Conservation (phyloP, 2,329 filamentous ascomycete species). For the Coniochaeta ligniaria region DNA sequence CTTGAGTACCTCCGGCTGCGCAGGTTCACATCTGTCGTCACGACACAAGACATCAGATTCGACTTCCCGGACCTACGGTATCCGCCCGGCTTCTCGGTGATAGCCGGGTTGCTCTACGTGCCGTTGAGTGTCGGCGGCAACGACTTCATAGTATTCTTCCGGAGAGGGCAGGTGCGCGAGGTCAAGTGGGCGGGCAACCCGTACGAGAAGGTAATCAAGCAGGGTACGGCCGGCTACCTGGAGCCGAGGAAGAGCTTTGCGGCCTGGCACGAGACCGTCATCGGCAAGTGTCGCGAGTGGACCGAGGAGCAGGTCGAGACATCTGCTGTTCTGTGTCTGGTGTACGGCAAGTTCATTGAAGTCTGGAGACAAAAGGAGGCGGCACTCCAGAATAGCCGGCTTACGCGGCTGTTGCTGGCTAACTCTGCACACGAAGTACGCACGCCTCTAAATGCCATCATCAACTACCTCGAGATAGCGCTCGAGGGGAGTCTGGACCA, state of each 20-base stretch:
- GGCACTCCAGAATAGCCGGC: constrained; percentile 71
- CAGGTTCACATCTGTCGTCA: constrained; percentile 65
- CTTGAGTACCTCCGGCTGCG: constrained; percentile 78
- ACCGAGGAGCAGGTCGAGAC: constrained; percentile 84
- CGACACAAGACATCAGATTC: constrained; percentile 65
- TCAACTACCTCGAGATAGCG: constrained; percentile 90
- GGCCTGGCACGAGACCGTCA: constrained; percentile 71
- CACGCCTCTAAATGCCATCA: constrained; percentile 86
- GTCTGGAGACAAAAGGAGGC: constrained; percentile 90
- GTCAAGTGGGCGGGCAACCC: constrained; percentile 85
- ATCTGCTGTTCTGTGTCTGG: constrained; percentile 76
- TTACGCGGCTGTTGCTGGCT: constrained; percentile 71
- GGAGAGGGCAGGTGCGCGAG: constrained; percentile 66
- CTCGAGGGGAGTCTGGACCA: constrained; percentile 72
- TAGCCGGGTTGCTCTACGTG: constrained; percentile 76
- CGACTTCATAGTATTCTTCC: constrained; percentile 89
- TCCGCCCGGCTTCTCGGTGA: constrained; percentile 66
- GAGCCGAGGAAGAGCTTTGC: constrained; percentile 77
- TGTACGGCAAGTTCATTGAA: constrained; percentile 84
- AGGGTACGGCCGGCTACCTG: constrained; percentile 65
- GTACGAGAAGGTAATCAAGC: constrained; percentile 68
- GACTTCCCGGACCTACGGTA: constrained; percentile 82
- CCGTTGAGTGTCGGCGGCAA: constrained; percentile 67
- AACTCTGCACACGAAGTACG: constrained; percentile 91
- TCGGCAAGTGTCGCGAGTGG: constrained; percentile 83